These are phyloP conservation scores for Heimioporus retisporus DNA, from an alignment of 1,284 basidiomycete genomes.

Conservation along the genomic window DNA sequence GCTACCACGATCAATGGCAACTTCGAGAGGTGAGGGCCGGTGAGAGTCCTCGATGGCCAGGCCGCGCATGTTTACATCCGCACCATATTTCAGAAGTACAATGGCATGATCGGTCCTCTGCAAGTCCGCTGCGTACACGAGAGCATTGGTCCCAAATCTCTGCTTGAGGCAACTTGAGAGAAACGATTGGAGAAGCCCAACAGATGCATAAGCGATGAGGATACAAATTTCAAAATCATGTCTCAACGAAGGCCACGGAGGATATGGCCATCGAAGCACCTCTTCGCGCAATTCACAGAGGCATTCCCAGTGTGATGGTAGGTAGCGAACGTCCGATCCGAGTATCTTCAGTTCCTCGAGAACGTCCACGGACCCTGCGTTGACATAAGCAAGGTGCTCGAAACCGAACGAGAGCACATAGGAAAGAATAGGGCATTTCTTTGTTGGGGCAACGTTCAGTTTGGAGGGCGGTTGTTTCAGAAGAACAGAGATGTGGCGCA, in stretches of 20 bases:
- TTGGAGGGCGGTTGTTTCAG: background rate
- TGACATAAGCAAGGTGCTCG: constrained; percentile 9
- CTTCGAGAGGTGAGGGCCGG: constrained; percentile 1
- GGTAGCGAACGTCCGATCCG: background rate
- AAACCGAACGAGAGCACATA: constrained; percentile 10
- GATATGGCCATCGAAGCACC: constrained; percentile 4
- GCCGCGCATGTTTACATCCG: background rate
- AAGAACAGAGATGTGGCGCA: constrained; percentile 1
- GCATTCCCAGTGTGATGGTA: constrained; percentile 9
- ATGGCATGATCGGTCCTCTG: constrained; percentile 4
- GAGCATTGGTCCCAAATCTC: constrained; percentile 6
- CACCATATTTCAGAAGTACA: background rate
- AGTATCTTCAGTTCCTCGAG: background rate
- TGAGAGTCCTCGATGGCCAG: background rate
- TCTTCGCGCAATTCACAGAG: constrained; percentile 14
- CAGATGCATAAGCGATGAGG: constrained; percentile 2
- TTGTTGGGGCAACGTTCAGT: too few relatives aligned
- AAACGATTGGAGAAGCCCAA: background rate
- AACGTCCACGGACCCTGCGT: background rate
- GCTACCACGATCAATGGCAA: background rate
- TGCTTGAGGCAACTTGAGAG: background rate
- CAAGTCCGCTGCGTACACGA: constrained; percentile 11
- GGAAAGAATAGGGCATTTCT: constrained; percentile 1
- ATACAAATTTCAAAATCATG: background rate
- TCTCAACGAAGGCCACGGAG: constrained; percentile 10